These are phyloP conservation scores for Agrocybe praecox DNA, from an alignment of 768 basidiomycete species.

Conservation along the genomic window DNA sequence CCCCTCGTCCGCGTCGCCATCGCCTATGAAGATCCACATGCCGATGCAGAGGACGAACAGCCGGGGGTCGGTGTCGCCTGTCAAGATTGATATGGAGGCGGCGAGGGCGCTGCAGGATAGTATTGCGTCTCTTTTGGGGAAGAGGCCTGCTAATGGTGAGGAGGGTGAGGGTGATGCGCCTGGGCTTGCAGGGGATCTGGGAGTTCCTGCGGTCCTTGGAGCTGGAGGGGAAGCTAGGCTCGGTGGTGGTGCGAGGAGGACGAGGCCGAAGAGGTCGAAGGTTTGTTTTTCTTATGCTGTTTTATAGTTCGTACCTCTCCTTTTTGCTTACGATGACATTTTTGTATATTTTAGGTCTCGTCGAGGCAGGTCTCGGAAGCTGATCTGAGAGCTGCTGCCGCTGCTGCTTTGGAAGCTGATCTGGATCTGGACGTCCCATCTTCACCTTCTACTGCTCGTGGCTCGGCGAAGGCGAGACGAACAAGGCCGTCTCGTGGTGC, in stretches of 20 bases:
- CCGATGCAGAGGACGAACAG: constrained; percentile 18
- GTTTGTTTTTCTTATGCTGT: constrained; percentile 16
- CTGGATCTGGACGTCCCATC: constrained; percentile 1
- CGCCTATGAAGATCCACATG: constrained; percentile 54
- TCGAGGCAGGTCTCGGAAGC: constrained; percentile 39
- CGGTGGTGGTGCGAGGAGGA: constrained; percentile 34
- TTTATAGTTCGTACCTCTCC: background rate
- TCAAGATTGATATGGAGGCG: constrained; percentile 47
- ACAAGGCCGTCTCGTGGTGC: background rate
- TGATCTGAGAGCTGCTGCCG: no score
- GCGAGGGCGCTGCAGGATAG: constrained; percentile 69
- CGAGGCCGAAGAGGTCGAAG: constrained; percentile 39
- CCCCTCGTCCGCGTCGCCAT: constrained; percentile 62
- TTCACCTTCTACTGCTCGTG: constrained; percentile 12
- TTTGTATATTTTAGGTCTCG: constrained; percentile 27
- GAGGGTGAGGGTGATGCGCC: constrained; percentile 5
- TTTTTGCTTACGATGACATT: background rate
- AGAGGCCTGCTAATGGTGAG: constrained; percentile 12
- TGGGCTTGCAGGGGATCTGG: no score
- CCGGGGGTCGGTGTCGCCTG: constrained; percentile 36
- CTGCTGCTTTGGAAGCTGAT: constrained; percentile 28
- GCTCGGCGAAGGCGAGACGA: background rate
- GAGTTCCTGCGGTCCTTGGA: no score
- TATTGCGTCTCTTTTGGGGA: constrained; percentile 64
- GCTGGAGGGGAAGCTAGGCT: no score